phyloP scores from a whole-genome alignment of 768 basidiomycete genomes.

The Trametes punicea region DNA sequence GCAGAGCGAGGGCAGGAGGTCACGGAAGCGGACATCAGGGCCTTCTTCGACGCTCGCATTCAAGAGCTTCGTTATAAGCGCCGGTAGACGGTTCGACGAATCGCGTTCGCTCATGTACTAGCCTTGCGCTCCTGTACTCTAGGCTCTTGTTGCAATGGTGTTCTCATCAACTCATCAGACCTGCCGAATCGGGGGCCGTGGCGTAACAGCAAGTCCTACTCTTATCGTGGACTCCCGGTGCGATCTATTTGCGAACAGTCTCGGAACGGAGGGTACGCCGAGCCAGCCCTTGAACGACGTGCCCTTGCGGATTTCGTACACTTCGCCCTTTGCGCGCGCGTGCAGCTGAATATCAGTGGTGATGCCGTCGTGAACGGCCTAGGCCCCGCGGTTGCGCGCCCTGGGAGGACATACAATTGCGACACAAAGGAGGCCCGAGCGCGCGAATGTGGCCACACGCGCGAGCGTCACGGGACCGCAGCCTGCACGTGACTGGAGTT shows the following conservation, averaged over 20 bases:
- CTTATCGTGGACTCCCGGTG: background rate
- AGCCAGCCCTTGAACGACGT: background rate
- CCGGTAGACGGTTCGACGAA: background rate
- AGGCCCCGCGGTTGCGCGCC: background rate
- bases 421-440: conserved; percentile 11
- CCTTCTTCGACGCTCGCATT: conserved; percentile 21
- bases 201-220: background rate
- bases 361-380: background rate
- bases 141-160: background rate
- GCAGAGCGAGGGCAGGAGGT: conserved; percentile 76
- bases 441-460: conserved; percentile 19
- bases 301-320: background rate
- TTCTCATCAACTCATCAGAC: background rate
- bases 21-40: conserved; percentile 59
- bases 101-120: conserved; percentile 4
- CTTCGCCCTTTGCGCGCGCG: background rate
- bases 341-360: background rate
- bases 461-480: conserved; percentile 22
- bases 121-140: conserved; percentile 5
- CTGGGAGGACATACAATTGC: background rate
- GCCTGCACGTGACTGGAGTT: conserved; percentile 27
- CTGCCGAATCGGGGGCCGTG: background rate
- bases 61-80: conserved; percentile 11
- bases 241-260: background rate
- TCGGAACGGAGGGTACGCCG: background rate